phyloP scores from a whole-genome alignment of 805 yeast species.

The Saccharomycopsis babjevae region DNA sequence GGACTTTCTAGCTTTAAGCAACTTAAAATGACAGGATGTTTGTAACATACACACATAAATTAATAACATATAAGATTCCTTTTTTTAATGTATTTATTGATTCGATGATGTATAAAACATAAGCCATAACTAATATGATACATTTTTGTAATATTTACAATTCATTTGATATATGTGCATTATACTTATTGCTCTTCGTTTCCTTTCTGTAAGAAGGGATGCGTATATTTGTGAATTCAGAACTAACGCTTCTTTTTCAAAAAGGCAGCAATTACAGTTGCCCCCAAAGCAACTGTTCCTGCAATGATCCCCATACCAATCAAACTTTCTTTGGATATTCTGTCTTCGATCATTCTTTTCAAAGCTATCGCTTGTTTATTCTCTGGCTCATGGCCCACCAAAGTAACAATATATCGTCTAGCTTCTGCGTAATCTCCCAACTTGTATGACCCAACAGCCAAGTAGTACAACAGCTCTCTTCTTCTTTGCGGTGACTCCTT shows the following conservation, averaged over 20 bases:
- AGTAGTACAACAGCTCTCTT: slow-evolving; percentile 80
- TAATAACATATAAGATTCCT: no score
- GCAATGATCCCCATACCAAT: slow-evolving; percentile 83
- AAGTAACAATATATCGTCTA: slow-evolving; percentile 70
- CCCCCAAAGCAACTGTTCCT: slow-evolving; percentile 77
- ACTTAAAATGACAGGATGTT: no score
- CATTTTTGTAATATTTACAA: no score
- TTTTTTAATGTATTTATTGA: no score
- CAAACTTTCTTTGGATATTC: slow-evolving; percentile 77
- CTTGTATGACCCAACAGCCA: slow-evolving; percentile 80
- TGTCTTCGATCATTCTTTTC: slow-evolving; percentile 70
- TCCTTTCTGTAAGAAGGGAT: no score
- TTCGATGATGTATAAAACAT: no score
- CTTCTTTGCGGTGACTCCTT: slow-evolving; percentile 73
- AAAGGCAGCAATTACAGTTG: slow-evolving; percentile 44
- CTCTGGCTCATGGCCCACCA: slow-evolving; percentile 73
- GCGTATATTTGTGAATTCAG: no score
- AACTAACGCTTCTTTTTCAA: slow-evolving; percentile 26
- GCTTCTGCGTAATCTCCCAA: slow-evolving; percentile 82
- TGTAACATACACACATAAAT: no score
- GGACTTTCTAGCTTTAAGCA: no score
- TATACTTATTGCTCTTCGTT: no score
- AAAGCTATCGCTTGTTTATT: slow-evolving; percentile 68
- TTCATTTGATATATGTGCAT: no score
- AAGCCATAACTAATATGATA: no score